These are phyloP conservation scores for Paramarasmius palmivorus DNA, from an alignment of 1,284 basidiomycete species.

Conservation along the genomic window DNA sequence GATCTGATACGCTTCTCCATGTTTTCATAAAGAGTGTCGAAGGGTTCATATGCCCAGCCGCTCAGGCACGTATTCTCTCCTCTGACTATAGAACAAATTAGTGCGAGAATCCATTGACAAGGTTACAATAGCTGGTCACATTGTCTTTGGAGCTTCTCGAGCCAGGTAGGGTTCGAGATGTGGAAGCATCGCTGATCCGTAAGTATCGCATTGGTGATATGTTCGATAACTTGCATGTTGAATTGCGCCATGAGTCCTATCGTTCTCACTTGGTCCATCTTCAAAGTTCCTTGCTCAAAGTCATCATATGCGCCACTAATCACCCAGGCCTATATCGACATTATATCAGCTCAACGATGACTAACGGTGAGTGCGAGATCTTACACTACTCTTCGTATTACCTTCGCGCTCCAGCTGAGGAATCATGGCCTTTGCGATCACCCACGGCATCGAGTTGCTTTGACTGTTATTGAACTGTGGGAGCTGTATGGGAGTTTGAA, in stretches of 20 bases:
- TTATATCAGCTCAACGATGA: background rate
- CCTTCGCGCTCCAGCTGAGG: background rate
- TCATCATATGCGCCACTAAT: background rate
- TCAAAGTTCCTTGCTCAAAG: background rate
- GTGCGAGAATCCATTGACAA: background rate
- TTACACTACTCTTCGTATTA: background rate
- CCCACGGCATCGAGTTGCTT: background rate
- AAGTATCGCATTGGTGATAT: conserved; percentile 2
- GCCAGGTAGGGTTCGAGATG: background rate
- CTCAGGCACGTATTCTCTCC: background rate
- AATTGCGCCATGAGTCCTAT: background rate
- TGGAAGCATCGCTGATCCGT: background rate
- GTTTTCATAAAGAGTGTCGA: background rate
- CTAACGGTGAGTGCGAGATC: background rate
- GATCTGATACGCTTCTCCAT: background rate
- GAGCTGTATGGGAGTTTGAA: background rate
- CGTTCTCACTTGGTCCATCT: background rate
- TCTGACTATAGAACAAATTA: background rate
- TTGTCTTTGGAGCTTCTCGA: background rate
- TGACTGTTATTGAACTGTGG: background rate
- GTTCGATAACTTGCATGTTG: background rate
- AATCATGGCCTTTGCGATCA: background rate
- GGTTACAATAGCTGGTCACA: background rate
- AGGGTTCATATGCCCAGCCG: background rate
- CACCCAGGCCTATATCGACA: background rate